Base-by-base conservation (phyloP, 2,329 filamentous ascomycete genomes). In the Didymella glomerata region DNA sequence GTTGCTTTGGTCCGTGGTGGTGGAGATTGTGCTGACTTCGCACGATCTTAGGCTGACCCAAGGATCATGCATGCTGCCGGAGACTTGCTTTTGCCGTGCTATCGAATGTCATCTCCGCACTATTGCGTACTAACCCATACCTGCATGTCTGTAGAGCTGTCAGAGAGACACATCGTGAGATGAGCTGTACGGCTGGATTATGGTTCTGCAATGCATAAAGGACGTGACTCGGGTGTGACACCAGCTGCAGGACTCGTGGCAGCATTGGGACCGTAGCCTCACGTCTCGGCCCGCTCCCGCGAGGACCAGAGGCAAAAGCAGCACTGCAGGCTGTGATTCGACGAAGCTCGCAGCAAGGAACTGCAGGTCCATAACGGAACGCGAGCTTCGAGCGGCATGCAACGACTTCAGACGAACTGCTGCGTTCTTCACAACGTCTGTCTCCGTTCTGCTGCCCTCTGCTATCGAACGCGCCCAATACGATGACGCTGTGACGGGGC, bases 261-360 rank as follows among this genome's bases (percentile, higher is more conserved):
- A 59, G 45, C 45, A 50, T 30, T 58, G 45, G 55, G 40, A 53
- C 46, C 45, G 56, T 42, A 54, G 56, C 56, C 38, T 59, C 56
- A 50, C 34, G 51, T 54, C 20, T 42, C 56, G 56, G 56, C 46
- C 50, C 50, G 50, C 46, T 50, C 50, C 56, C 50, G 34, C 50
- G 34, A 47, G 41, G 22, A 6, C 25, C 46, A 59, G 50, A 54
- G 50, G 41, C 50, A 46, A 54, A 49, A 46, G 56, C 50, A 46
- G 50, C 25, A 40, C 36, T 41, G 49, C 38, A 44, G 50, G 38
- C 14, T 50, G 40, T 59, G 56, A 59, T 59, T 59, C 50, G 56
- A 46, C 50, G 56, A 46, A 45, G 50, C 18, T 27, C 48, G 42
- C 54, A 42, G 54, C 42, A 57, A 48, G 54, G 54, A 28, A 36